Evolutionary conservation across 192 early-diverging fungal species (phyloP), one percentile per base, ranked within the genome.

Genomic region (Nowakowskiella sp.): DNA sequence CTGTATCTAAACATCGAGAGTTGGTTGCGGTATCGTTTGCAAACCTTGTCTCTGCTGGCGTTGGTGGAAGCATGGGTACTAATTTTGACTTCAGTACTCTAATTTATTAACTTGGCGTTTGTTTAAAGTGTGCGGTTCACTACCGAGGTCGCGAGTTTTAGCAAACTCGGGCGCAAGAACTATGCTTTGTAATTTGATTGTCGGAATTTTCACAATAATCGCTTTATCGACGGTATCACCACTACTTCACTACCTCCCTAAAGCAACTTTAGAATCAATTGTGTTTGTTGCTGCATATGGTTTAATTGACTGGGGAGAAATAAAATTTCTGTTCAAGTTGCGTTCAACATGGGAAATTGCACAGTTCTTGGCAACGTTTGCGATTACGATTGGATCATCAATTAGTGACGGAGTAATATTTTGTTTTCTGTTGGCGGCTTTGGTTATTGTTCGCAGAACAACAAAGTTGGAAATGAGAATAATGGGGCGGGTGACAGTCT

Each of bases 131-230:
- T 93, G 87, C 66, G 91, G 86, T 3, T 91, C 89, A 22, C 77
- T 97, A 30, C 85, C 93, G 4, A 83, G 93, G 42, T 94, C 91
- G 60, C 83, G 87, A 60, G 84, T 94, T 52, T 85, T 88, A 36
- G 90, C 92, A 54, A 77, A 75, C 49, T 82, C 90, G 6, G 87
- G 85, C 26, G 91, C 86, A 1, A 73, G 67, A 21, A 89, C 90
- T 42, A 91, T 88, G 54, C 57, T 94, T 26, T 74, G 86, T 1
- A 83, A 85, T 4, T 63, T 91, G 4, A 72, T 93, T 46, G 68
- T 87, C 5, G 83, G 77, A 0, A 34, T 72, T 0, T 58, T 93
- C 36, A 89, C 91, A 1, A 62, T 87, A 8, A 51, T 89, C 5
- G 78, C 86, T 42, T 78, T 91, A 31, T 71, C 86, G 23, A 77